Base-by-base conservation (phyloP, 495 filamentous ascomycete genomes). In the Penicillium ochrochloron region DNA sequence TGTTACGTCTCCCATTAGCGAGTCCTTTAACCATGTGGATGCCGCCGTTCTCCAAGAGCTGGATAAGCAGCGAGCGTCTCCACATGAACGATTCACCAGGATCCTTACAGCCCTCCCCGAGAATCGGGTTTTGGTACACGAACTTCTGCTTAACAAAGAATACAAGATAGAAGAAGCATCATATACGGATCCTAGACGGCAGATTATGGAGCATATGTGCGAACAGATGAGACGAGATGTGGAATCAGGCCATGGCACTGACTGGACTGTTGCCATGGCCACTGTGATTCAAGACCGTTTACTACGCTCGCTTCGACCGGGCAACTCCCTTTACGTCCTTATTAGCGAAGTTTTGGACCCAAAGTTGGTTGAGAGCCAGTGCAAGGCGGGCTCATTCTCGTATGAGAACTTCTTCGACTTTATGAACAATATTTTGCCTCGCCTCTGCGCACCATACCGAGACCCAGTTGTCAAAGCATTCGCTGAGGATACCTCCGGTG, bases 351-450 rank as follows among this genome's bases (percentile, higher is more conserved):
- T 90, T 9, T 85, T 98, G 19, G 96, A 98, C 67, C 88, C 88
- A 3, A 86, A 91, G 17, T 79, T 92, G 52, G 88, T 97, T 42
- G 80, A 85, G 41, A 86, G 84, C 42, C 92, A 97, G 69, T 92
- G 93, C 66, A 81, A 83, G 33, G 86, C 85, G 52, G 94, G 95
- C 15, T 85, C 86, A 52, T 99, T 98, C 73, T 97, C 96, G 0
- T 97, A 97, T 73, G 90, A 94, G 66, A 89, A 86, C 21, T 97
- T 99, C 78, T 98, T 98, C 78, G 82, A 87, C 3, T 94, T 94
- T 65, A 96, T 98, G 86, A 88, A 89, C 34, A 84, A 83, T 39
- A 88, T 99, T 42, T 82, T 99, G n/a, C 96, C 96, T 17, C 91
- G 91, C 68, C 90, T 99, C 21, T 99, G 95, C 74, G 94, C 95